Conservation (phyloP, 2,329 filamentous ascomycete genomes). For the Paraphaeosphaeria sporulosa region DNA sequence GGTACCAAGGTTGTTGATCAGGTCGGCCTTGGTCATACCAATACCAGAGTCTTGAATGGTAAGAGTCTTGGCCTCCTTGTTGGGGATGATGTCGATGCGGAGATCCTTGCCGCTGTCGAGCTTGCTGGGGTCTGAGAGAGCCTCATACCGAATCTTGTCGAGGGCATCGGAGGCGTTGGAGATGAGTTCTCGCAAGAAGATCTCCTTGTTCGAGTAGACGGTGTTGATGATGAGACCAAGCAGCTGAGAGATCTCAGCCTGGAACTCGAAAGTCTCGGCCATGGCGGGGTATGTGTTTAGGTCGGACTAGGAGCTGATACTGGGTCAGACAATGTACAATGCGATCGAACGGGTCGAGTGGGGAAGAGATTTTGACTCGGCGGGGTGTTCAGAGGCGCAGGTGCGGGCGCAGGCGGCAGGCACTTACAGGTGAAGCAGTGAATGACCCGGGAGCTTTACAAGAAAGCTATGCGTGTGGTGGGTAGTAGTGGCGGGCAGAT, state of each 20-base stretch:
- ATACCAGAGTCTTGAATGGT: conserved; percentile 98
- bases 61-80: conserved; percentile 97
- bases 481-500: not conserved
- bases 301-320: conserved; percentile 24
- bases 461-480: conserved; percentile 9
- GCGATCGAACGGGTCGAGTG: conserved; percentile 14
- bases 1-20: conserved; percentile 99
- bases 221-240: conserved; percentile 99
- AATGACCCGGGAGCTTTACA: conserved; percentile 15
- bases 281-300: conserved; percentile 62
- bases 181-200: conserved; percentile 97
- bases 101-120: conserved; percentile 98
- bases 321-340: conserved; percentile 1
- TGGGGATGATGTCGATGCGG: conserved; percentile 97
- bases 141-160: conserved; percentile 99
- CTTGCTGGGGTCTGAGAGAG: conserved; percentile 95
- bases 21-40: conserved; percentile 99
- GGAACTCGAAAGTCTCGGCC: conserved; percentile 98
- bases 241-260: conserved; percentile 99
- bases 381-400: conserved; percentile 11
- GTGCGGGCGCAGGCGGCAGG: conserved; percentile 6
- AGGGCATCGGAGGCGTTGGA: conserved; percentile 99
- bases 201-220: conserved; percentile 99
- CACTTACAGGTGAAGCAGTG: conserved; percentile 34
- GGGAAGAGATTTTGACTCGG: conserved; percentile 14